These are phyloP conservation scores for Blastobotrys persicus DNA, from an alignment of 1,139 yeast genomes.

Conservation along the genomic window DNA sequence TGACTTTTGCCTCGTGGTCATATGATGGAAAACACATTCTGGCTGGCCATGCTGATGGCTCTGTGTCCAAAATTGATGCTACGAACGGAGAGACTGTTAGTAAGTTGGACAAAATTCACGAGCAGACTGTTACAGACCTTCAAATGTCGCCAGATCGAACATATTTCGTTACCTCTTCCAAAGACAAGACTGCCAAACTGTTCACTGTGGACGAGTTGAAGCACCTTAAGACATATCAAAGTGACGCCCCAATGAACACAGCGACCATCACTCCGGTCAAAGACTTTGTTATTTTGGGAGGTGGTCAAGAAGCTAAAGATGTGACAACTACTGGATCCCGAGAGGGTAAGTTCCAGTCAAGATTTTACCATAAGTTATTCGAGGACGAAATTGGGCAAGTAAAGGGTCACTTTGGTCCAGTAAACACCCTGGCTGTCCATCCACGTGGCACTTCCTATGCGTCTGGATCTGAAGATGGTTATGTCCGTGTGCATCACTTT, in stretches of 20 bases:
- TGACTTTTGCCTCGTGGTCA: slow-evolving; percentile 87
- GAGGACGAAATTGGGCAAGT: slow-evolving; percentile 96
- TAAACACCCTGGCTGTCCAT: slow-evolving; percentile 88
- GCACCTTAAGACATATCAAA: slow-evolving; percentile 68
- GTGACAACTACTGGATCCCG: slow-evolving; percentile 93
- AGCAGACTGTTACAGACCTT: slow-evolving; percentile 73
- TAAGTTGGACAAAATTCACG: slow-evolving; percentile 53
- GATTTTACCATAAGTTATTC: slow-evolving; percentile 92
- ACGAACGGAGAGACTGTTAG: slow-evolving; percentile 56
- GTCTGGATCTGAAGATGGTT: slow-evolving; percentile 98
- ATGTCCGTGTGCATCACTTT: slow-evolving; percentile 88
- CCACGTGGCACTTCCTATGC: slow-evolving; percentile 93
- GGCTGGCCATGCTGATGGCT: slow-evolving; percentile 88
- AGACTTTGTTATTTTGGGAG: slow-evolving; percentile 91
- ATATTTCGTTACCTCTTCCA: slow-evolving; percentile 88
- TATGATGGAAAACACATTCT: slow-evolving; percentile 70
- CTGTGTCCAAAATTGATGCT: slow-evolving; percentile 75
- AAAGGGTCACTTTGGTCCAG: slow-evolving; percentile 98
- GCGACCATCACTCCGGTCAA: slow-evolving; percentile 92
- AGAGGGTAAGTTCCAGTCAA: slow-evolving; percentile 96
- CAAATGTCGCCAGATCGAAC: slow-evolving; percentile 87
- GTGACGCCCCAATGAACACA: slow-evolving; percentile 94
- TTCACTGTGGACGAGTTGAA: slow-evolving; percentile 75
- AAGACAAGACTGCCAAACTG: slow-evolving; percentile 84
- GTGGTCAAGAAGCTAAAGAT: slow-evolving; percentile 99